A percentile compares a stretch with the other conserved stretches of the same genome.
Evolutionary conservation across 345 rosid species (phyloP).

Genomic region (Laguncularia racemosa): DNA sequence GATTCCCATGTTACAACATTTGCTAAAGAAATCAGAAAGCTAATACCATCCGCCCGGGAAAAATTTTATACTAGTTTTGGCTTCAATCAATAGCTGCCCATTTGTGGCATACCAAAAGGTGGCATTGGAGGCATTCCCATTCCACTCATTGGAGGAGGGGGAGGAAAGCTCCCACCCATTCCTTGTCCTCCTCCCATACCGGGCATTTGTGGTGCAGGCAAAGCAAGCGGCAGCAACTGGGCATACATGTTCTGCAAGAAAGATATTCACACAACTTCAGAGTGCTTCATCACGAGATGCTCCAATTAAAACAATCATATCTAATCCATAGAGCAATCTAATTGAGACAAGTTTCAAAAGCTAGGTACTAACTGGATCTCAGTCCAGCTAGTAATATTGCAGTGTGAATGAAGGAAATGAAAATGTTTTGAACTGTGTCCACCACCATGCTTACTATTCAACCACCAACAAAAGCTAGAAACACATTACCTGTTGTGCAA

Average conservation of each 20-base stretch:
- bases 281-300: not conserved
- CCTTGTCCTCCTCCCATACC: conserved; percentile 57
- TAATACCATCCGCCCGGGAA: not conserved
- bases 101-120: conserved; percentile 65
- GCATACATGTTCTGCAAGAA: conserved; percentile 82
- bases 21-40: not conserved
- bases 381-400: not conserved
- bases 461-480: not conserved
- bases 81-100: conserved; percentile 40
- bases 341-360: too few relatives aligned
- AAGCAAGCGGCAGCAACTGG: conserved; percentile 73
- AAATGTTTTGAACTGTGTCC: too few relatives aligned
- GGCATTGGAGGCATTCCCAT: conserved; percentile 78
- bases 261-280: not conserved
- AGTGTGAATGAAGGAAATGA: not conserved
- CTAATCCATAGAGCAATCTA: not conserved
- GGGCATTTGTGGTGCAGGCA: conserved; percentile 92
- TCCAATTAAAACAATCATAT: not conserved
- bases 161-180: conserved; percentile 16
- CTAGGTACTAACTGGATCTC: too few relatives aligned
- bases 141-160: conserved; percentile 22
- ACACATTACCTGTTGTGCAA: conserved; percentile 72
- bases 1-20: too few relatives aligned
- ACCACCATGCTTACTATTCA: not conserved
- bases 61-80: not conserved